Percentiles rank a stretch among this genome's conserved stretches.
Evolutionary conservation across 106 monocot genomes (phyloP).

Genomic region (Dendrobium officinale): DNA sequence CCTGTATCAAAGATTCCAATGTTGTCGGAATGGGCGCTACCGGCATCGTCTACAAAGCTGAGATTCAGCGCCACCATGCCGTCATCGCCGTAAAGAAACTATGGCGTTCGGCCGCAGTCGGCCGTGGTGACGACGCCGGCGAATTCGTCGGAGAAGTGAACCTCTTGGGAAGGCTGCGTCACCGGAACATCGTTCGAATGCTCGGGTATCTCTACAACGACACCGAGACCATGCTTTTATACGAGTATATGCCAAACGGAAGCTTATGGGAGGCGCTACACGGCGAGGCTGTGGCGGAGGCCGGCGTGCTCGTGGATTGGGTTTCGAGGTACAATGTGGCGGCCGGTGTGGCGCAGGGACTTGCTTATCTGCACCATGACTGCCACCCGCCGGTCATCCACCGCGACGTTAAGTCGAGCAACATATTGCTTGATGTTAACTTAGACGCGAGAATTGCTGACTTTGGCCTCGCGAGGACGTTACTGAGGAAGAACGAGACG

Average conservation of each 20-base stretch:
- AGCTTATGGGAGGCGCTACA: slow-evolving; percentile 86
- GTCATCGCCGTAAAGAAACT: slow-evolving; percentile 81
- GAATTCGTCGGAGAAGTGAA: slow-evolving; percentile 43
- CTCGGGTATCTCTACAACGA: slow-evolving; percentile 81
- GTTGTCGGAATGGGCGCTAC: slow-evolving; percentile 86
- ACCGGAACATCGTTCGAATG: slow-evolving; percentile 74
- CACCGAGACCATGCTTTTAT: slow-evolving; percentile 69
- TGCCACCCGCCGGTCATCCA: slow-evolving; percentile 83
- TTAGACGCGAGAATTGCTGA: slow-evolving; percentile 80
- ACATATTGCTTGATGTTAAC: slow-evolving; percentile 60
- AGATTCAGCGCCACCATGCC: slow-evolving; percentile 48
- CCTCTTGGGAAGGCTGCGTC: slow-evolving; percentile 65
- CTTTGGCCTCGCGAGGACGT: slow-evolving; percentile 63
- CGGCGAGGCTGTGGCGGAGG: slow-evolving; percentile 23
- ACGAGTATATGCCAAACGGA: slow-evolving; percentile 84
- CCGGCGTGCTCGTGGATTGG: slow-evolving; percentile 60
- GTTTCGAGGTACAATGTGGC: slow-evolving; percentile 78
- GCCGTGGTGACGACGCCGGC: not conserved
- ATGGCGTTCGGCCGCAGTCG: slow-evolving; percentile 27
- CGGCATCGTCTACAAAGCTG: slow-evolving; percentile 84
- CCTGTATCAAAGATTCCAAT: slow-evolving; percentile 74
- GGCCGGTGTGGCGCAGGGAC: slow-evolving; percentile 60
- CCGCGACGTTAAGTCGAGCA: slow-evolving; percentile 83
- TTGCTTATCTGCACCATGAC: slow-evolving; percentile 92
- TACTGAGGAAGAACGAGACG: slow-evolving; percentile 59